Evolutionary conservation across 352 stramenopile genomes (phyloP).

Genomic region (Pythium monospermum): DNA sequence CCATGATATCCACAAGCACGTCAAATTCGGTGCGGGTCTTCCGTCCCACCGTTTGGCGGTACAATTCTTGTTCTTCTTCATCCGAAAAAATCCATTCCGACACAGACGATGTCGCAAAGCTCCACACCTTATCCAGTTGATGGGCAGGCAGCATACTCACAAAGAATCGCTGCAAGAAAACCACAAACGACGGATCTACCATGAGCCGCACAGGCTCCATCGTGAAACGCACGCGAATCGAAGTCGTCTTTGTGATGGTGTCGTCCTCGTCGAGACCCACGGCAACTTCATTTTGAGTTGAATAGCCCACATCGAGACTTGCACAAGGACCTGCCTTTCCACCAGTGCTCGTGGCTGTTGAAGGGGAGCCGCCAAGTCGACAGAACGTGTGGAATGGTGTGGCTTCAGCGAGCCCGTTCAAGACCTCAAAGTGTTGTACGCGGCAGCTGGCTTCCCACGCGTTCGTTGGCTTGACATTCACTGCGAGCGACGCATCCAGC

Average conservation of each 20-base stretch:
- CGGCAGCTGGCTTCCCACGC: conserved; percentile 61
- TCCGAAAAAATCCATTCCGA: conserved; percentile 78
- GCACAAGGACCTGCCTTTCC: conserved; percentile 28
- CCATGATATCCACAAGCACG: conserved; percentile 66
- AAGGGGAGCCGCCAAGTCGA: conserved; percentile 16
- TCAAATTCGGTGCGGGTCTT: conserved; percentile 37
- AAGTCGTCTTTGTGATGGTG: background rate
- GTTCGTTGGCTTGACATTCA: conserved; percentile 62
- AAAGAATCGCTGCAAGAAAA: conserved; percentile 70
- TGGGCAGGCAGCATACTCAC: conserved; percentile 56
- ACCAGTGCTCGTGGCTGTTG: background rate
- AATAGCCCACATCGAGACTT: conserved; percentile 37
- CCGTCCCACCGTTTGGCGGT: conserved; percentile 23
- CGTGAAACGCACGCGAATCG: conserved; percentile 33
- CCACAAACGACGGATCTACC: conserved; percentile 63
- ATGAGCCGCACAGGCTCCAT: conserved; percentile 65
- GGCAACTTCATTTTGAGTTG: conserved; percentile 17
- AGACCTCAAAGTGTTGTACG: conserved; percentile 61
- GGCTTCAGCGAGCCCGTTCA: conserved; percentile 40
- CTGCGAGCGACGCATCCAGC: conserved; percentile 42
- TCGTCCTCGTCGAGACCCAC: conserved; percentile 17
- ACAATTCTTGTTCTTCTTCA: conserved; percentile 40
- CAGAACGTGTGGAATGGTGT: conserved; percentile 65
- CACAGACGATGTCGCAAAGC: conserved; percentile 76
- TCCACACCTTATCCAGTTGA: conserved; percentile 73